Evolutionary conservation across 257 asterid species (phyloP).

Genomic region (Leptodermis oblonga): DNA sequence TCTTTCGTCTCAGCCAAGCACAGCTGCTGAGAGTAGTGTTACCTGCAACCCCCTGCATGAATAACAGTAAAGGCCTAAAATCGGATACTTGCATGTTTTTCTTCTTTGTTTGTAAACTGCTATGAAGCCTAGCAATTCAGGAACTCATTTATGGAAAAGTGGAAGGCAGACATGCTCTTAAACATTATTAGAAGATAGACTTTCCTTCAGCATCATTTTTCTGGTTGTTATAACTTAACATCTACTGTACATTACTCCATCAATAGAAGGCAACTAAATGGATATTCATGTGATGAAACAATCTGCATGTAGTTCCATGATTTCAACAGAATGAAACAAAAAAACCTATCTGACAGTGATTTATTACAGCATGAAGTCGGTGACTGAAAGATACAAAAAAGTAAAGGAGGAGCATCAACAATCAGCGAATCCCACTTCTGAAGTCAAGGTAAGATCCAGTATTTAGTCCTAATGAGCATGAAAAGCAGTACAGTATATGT

Average conservation of each 20-base stretch:
- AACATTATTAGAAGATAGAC: neutral
- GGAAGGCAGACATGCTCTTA: neutral
- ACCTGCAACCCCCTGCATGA: neutral
- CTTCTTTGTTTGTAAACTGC: neutral
- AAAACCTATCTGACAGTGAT: slow-evolving; percentile 7
- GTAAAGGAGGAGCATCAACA: slow-evolving; percentile 54
- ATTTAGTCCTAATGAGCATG: slow-evolving; percentile 4
- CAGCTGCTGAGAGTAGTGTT: neutral
- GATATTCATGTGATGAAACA: neutral
- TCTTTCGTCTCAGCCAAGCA: neutral
- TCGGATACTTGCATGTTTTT: neutral
- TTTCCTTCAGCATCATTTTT: neutral
- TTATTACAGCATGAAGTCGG: slow-evolving; percentile 59
- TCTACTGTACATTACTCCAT: neutral
- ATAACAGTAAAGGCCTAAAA: neutral
- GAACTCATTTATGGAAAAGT: neutral
- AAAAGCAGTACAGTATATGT: neutral
- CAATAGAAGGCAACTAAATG: neutral
- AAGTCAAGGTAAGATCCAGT: slow-evolving; percentile 53
- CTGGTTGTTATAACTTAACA: neutral
- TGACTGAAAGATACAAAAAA: slow-evolving; percentile 56
- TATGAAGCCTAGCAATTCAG: neutral
- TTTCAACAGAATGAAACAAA: slow-evolving; percentile 2
- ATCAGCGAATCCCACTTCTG: slow-evolving; percentile 54
- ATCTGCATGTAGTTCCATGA: neutral